These are phyloP conservation scores for Fusarium neocosmosporiellum DNA, from an alignment of 2,329 filamentous ascomycete genomes.

Conservation along the genomic window DNA sequence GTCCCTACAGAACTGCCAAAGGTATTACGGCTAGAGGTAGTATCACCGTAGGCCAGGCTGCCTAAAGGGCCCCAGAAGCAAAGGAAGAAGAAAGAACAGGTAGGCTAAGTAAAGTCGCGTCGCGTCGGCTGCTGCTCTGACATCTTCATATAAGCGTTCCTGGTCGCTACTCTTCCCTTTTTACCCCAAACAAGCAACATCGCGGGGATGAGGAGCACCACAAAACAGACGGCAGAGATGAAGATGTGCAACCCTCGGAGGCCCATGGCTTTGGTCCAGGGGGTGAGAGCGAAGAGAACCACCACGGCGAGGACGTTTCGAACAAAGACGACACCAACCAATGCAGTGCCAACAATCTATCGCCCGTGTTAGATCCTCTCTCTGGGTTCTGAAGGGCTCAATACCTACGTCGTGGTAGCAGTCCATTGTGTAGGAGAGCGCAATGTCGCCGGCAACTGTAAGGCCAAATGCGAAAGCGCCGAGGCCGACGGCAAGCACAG, in stretches of 20 bases:
- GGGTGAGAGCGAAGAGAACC: background rate
- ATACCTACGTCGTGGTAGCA: background rate
- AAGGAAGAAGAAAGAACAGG: too few relatives aligned
- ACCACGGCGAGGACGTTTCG: background rate
- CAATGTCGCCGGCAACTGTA: background rate
- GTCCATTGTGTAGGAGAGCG: conserved; percentile 3
- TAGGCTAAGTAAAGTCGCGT: background rate
- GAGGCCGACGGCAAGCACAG: background rate
- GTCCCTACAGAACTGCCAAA: too few relatives aligned
- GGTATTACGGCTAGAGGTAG: too few relatives aligned
- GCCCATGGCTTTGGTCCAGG: background rate
- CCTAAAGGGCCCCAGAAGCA: too few relatives aligned
- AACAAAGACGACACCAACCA: background rate
- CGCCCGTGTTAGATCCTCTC: background rate
- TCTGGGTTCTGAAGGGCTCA: too few relatives aligned
- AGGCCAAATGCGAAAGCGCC: background rate
- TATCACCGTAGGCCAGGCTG: too few relatives aligned
- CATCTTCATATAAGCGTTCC: background rate
- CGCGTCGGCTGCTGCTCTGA: background rate
- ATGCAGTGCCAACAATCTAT: background rate
- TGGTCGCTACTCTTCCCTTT: background rate
- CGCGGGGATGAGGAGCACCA: background rate
- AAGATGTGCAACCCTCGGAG: background rate
- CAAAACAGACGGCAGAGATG: background rate
- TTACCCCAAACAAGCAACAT: background rate